These are phyloP conservation scores for Solanum chiquidenum DNA, from an alignment of 257 asterid species.

Conservation along the genomic window DNA sequence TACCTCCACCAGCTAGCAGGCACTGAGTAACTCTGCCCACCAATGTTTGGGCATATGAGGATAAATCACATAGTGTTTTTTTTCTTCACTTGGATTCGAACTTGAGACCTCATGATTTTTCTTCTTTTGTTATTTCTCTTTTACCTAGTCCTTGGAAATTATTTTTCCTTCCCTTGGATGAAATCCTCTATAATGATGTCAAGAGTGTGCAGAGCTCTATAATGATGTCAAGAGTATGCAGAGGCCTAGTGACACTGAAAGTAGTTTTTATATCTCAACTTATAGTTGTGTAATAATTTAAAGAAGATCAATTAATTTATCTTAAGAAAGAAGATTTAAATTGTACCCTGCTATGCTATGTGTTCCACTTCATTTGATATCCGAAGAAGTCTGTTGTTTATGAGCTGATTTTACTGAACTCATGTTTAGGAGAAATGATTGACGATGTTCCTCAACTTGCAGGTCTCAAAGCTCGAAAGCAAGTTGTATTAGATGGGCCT, in stretches of 20 bases:
- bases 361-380: neutral
- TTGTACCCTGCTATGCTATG: neutral
- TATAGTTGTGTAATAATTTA: neutral
- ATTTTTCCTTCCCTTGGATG: neutral
- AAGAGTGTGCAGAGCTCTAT: neutral
- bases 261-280: neutral
- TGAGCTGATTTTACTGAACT: neutral
- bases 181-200: neutral
- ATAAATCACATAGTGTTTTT: neutral
- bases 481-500: conserved; percentile 77
- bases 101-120: neutral
- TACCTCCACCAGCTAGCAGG: neutral
- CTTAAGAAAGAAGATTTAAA: neutral
- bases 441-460: conserved; percentile 11
- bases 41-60: neutral
- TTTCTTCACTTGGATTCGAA: neutral
- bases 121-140: neutral
- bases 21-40: neutral
- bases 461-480: conserved; percentile 67
- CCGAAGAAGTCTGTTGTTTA: neutral
- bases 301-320: neutral
- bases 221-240: neutral
- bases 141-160: neutral
- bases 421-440: conserved; percentile 5
- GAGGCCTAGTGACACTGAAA: neutral